phyloP scores from a whole-genome alignment of 2,329 filamentous ascomycete genomes.

The Colletotrichum liriopes region DNA sequence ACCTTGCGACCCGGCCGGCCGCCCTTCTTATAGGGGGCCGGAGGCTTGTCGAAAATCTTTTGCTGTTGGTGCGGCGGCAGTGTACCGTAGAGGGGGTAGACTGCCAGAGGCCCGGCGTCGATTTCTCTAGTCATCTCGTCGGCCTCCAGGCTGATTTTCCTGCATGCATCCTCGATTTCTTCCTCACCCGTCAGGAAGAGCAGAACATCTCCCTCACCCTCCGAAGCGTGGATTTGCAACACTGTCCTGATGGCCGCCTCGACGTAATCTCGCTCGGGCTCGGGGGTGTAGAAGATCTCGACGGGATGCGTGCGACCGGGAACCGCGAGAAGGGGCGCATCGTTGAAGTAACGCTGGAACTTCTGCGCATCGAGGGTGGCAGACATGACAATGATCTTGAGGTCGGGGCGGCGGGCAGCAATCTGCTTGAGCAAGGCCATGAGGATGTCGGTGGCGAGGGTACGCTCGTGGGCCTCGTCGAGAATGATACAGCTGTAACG shows the following conservation, averaged over 20 bases:
- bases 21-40: conserved; percentile 78
- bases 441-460: conserved; percentile 95
- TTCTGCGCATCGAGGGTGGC: conserved; percentile 98
- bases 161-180: conserved; percentile 96
- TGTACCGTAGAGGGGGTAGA: conserved; percentile 95
- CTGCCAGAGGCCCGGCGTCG: conserved; percentile 88
- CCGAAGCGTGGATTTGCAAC: conserved; percentile 94
- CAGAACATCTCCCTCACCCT: conserved; percentile 92
- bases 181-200: conserved; percentile 98
- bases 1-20: conserved; percentile 93
- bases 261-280: conserved; percentile 96
- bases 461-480: conserved; percentile 98
- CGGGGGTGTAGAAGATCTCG: conserved; percentile 98
- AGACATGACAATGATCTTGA: conserved; percentile 99
- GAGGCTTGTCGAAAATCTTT: conserved; percentile 93
- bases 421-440: conserved; percentile 98
- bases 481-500: conserved; percentile 98
- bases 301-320: conserved; percentile 96
- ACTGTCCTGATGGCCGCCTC: conserved; percentile 96
- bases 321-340: conserved; percentile 93
- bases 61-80: conserved; percentile 95
- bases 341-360: conserved; percentile 97
- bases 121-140: conserved; percentile 94
- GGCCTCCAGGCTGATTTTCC: conserved; percentile 91
- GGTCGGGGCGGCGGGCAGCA: conserved; percentile 83